These are phyloP conservation scores for Suillus fuscotomentosus DNA, from an alignment of 768 basidiomycete genomes.

Conservation along the genomic window DNA sequence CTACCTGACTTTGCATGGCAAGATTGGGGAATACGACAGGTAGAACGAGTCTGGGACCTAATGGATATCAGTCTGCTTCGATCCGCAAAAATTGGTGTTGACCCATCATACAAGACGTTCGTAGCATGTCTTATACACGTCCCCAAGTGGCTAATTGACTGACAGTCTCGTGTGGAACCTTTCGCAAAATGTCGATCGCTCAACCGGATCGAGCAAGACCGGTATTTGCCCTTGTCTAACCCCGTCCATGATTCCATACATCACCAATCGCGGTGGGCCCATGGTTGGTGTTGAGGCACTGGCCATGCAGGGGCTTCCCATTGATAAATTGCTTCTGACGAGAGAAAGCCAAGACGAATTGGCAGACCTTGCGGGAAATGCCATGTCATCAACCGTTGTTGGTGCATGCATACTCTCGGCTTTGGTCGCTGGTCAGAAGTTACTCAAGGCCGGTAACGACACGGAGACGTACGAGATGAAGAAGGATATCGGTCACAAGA, in stretches of 20 bases:
- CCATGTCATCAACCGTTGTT: conserved; percentile 97
- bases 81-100: conserved; percentile 75
- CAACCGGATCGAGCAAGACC: conserved; percentile 73
- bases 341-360: conserved; percentile 93
- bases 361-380: conserved; percentile 93
- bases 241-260: conserved; percentile 95
- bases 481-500: conserved; percentile 35
- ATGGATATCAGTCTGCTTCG: conserved; percentile 90
- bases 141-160: conserved; percentile 5
- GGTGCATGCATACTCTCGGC: conserved; percentile 87
- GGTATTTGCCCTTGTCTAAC: conserved; percentile 94
- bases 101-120: conserved; percentile 88
- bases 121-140: conserved; percentile 21
- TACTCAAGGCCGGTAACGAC: conserved; percentile 69
- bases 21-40: conserved; percentile 91
- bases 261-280: conserved; percentile 93
- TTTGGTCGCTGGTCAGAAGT: conserved; percentile 61
- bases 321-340: conserved; percentile 88
- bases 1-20: conserved; percentile 89
- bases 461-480: conserved; percentile 67
- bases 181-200: conserved; percentile 94
- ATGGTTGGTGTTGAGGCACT: conserved; percentile 93
- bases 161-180: conserved; percentile 90
- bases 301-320: conserved; percentile 91
- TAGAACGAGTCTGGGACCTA: conserved; percentile 93